Base-by-base conservation (phyloP, 1,139 yeast genomes). In the Pichia sp. region DNA sequence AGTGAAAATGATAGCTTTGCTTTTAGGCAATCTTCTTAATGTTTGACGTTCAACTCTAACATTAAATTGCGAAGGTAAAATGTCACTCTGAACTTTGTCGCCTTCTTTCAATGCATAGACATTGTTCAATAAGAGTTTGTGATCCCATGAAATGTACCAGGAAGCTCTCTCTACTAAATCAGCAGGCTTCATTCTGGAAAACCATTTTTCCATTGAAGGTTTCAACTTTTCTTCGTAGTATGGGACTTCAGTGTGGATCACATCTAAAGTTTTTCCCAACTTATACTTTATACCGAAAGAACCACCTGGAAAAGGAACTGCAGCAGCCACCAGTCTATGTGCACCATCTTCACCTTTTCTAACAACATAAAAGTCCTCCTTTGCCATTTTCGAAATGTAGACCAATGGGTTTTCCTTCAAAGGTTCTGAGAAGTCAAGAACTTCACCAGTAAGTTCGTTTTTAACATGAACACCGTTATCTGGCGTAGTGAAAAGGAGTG, bases 291-390 rank as follows among this genome's bases (percentile, higher is more conserved):
- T 80, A 49, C 85, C 85, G 69, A 85, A 85, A 1, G 85, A 80
- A 5, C 90, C 90, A 38, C 90, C 92, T 1, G 90, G 90, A 68
- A 85, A 85, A 7, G 90, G 89, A 38, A 85, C 90, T 0, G 87
- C 88, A 4, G 87, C 90, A 1, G 88, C 92, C 45, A 78, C 80
- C 56, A 85, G 72, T 66, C 85, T 83, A 66, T 85, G 90, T 48
- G 67, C 64, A 0, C 82, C 87, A 64, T 84, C 87, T 13, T 81
- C 78, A 57, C 73, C 74, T 60, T 80, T 76, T 64, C 73, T 67
- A 32, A 84, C 89, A 48, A 85, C 61, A 64, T 84, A 85, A 62
- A 85, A 84, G 67, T 85, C 90, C 64, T 85, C 90, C 64, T 85
- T 85, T 49, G 90, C 90, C 76, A 85, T 74, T 62, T 80, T 81